These are phyloP conservation scores for Plantago lanceolata DNA, from an alignment of 305 asterid genomes.

Conservation along the genomic window DNA sequence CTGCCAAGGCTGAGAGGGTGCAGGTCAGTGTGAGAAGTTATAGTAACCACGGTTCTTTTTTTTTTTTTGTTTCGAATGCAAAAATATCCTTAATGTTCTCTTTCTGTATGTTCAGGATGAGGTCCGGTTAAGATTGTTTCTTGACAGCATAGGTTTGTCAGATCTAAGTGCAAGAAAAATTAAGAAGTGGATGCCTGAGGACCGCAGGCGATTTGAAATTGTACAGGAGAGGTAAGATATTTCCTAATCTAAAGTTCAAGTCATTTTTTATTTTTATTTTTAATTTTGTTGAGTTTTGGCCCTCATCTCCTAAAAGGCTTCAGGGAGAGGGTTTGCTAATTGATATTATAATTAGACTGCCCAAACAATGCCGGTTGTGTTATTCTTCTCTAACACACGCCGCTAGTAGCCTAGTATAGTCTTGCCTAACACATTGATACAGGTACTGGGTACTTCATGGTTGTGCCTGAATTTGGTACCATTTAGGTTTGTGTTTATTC, in stretches of 20 bases:
- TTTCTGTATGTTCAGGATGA: constrained; percentile 68
- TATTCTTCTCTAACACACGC: no score
- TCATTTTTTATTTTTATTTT: no score
- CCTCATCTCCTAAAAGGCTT: no score
- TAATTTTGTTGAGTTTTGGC: no score
- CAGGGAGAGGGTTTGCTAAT: no score
- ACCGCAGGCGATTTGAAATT: constrained; percentile 87
- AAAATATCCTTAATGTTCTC: constrained; percentile 1
- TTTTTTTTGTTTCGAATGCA: constrained; percentile 21
- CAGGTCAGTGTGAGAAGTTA: constrained; percentile 54
- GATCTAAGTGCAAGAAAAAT: constrained; percentile 97
- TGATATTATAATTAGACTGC: no score
- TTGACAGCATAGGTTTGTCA: constrained; percentile 96
- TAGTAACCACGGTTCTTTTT: constrained; percentile 19
- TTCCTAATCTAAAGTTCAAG: constrained; percentile 9
- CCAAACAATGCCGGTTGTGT: no score
- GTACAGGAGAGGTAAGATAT: constrained; percentile 87
- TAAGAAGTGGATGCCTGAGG: constrained; percentile 99
- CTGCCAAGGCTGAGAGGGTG: constrained; percentile 98
- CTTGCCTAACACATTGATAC: no score
- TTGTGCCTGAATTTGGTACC: no score
- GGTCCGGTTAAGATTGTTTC: constrained; percentile 91
- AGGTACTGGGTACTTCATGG: no score
- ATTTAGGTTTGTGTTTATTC: no score
- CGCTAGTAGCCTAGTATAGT: no score